These are phyloP conservation scores for Talaromyces piceae DNA, from an alignment of 2,329 filamentous ascomycete species.

Conservation along the genomic window DNA sequence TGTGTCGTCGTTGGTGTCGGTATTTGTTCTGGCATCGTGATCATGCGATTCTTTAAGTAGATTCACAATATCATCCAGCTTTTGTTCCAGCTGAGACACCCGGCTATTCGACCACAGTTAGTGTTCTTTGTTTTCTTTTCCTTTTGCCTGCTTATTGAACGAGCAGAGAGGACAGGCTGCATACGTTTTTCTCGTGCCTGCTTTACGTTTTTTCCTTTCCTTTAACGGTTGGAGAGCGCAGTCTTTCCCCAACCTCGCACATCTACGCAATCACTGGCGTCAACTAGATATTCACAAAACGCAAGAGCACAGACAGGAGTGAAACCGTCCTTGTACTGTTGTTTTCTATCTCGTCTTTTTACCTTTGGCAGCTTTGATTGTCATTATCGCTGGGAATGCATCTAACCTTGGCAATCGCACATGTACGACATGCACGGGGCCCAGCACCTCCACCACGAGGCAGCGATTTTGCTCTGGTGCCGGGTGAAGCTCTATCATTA, in stretches of 20 bases:
- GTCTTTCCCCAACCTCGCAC: constrained; percentile 10
- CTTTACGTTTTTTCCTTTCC: constrained; percentile 1
- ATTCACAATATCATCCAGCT: constrained; percentile 10
- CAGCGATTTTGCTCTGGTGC: neutral
- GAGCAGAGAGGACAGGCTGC: no score
- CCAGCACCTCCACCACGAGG: neutral
- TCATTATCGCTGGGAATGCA: constrained; percentile 1
- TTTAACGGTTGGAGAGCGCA: constrained; percentile 4
- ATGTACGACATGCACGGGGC: constrained; percentile 9
- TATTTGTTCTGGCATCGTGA: constrained; percentile 2
- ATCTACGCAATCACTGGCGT: constrained; percentile 1
- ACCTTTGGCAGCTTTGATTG: constrained; percentile 8
- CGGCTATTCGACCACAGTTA: constrained; percentile 7
- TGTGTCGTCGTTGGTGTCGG: neutral
- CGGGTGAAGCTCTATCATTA: neutral
- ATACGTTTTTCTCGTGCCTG: constrained; percentile 3
- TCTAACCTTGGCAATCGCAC: constrained; percentile 11
- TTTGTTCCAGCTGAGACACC: constrained; percentile 10
- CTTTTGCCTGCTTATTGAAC: no score
- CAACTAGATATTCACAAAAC: neutral
- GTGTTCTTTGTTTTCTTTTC: no score
- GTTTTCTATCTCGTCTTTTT: no score
- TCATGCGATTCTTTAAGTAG: constrained; percentile 6
- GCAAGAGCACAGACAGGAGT: neutral
- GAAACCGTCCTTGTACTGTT: neutral